Base-by-base conservation (phyloP, 768 basidiomycete genomes). In the Termitomyces sp. region DNA sequence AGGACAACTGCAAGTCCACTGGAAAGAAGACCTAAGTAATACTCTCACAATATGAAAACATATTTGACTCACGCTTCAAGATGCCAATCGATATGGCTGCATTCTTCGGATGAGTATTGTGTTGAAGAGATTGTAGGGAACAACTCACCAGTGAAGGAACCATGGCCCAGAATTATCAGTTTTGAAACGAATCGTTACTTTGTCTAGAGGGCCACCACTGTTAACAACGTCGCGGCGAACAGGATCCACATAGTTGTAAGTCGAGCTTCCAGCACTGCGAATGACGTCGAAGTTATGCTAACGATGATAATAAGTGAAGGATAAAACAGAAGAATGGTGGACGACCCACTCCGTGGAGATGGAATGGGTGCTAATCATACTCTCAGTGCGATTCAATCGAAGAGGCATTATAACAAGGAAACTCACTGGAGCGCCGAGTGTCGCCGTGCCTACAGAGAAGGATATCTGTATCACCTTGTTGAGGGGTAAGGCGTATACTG, bases 121-220 rank as follows among this genome's bases (percentile, higher is more conserved):
- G 13, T 42, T 50, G 12, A 73, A 56, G 48, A 50, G 65, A 63
- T n/a, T 58, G 60, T 52, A 66, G 63, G 67, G 76, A 76, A 78
- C 73, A 66, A 78, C 74, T 65, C 40, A 76, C 76, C 77, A 78
- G 56, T 77, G 77, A 22, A 77, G 62, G 56, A 78, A 69, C 76
- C 77, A 78, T 11, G 77, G 76, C 0, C 77, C 76, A 32, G 75
- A 59, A 60, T 78, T 90, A 69, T 90, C 84, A 2, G 88, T 84
- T 15, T 73, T 69, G 75, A 86, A 89, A 28, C 86, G 79, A 57
- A 89, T 76, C 2, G 79, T 81, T n/a, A 81, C 68, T 35, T 69
- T 65, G 33, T 72, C 73, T 16, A 65, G 66, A 12, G 64, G 62
- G 20, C 62, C 64, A 2, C 73, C 75, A 51, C 61, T 70, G 38